A percentile compares a stretch with the other conserved stretches of the same genome.
Conservation (phyloP, 2,329 filamentous ascomycete genomes). For the Claviceps sp. region DNA sequence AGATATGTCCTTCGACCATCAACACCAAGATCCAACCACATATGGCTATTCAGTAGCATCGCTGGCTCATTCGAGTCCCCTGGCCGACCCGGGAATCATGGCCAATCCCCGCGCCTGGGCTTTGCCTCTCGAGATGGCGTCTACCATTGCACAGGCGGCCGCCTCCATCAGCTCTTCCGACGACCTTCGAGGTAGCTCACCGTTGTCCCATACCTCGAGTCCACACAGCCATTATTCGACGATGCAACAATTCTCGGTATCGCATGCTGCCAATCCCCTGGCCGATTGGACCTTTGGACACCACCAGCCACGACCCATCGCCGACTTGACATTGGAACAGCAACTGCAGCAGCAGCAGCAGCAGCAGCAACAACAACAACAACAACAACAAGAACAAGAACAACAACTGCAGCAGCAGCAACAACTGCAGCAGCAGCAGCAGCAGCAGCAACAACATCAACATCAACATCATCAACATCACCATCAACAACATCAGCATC, state of each 20-base stretch:
- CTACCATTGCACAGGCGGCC: conserved; percentile 28
- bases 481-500: conserved; percentile 25
- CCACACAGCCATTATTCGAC: conserved; percentile 36
- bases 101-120: conserved; percentile 30
- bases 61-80: conserved; percentile 18
- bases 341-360: conserved; percentile 30
- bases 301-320: conserved; percentile 34
- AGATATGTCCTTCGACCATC: conserved; percentile 47
- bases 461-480: conserved; percentile 34
- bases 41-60: conserved; percentile 15
- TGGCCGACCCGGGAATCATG: conserved; percentile 21
- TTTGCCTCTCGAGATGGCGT: conserved; percentile 39
- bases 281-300: conserved; percentile 51
- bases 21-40: conserved; percentile 41
- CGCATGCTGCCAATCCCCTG: conserved; percentile 36
- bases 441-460: conserved; percentile 26
- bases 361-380: conserved; percentile 31
- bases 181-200: conserved; percentile 33
- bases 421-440: conserved; percentile 23
- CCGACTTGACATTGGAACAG: conserved; percentile 49
- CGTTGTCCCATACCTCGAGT: conserved; percentile 37
- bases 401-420: conserved; percentile 22
- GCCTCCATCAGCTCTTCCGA: conserved; percentile 35
- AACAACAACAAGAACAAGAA: conserved; percentile 31
- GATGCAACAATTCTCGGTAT: conserved; percentile 41